Base-by-base conservation (phyloP, 1,284 basidiomycete genomes). In the Ustilago sp. region DNA sequence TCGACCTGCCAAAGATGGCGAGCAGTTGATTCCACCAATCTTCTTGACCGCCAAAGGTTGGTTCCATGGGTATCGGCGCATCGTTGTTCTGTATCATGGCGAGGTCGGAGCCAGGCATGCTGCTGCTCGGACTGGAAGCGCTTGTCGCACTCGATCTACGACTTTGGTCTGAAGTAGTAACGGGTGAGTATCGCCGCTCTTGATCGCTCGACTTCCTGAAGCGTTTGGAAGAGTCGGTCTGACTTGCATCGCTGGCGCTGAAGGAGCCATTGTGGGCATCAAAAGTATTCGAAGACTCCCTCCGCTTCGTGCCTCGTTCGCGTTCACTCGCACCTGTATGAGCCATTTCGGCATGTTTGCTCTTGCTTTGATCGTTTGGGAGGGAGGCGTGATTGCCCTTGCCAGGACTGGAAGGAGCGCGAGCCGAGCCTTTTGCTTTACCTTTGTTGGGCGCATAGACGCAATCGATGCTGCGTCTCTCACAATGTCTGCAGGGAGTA, bases 21-120 rank as follows among this genome's bases (percentile, higher is more conserved):
- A 79, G 55, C 50, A 78, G 34, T 17, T 74, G 39, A 32, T 53
- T 64, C 70, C 67, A 74, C 75, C 75, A 77, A n/a, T 62, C 67
- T 32, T 64, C 64, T 8, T 61, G 62, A 9, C 28, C 45, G 38
- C 58, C 63, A 19, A 62, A 45, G 13, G 51, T 45, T 2, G 71
- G 75, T 19, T 77, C 63, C 63, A 65, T 70, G 1, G 75, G 75
- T 35, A 77, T 63, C 2, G 53, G 54, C 5, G 53, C 35, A n/a
- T 59, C 41, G 41, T 70, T 53, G 52, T 77, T 77, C 62, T 77
- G 75, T 6, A 77, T 74, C 75, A 77, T 77, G 45, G 75, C 75
- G 1, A 77, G 64, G 28, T 77, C 75, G 13, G 75, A 77, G 36
- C 67, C 68, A 31, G 75, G 63, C 65, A 59, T 68, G 45, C 74